Conservation (phyloP, 352 stramenopile species). For the Pythium grandisporangium region DNA sequence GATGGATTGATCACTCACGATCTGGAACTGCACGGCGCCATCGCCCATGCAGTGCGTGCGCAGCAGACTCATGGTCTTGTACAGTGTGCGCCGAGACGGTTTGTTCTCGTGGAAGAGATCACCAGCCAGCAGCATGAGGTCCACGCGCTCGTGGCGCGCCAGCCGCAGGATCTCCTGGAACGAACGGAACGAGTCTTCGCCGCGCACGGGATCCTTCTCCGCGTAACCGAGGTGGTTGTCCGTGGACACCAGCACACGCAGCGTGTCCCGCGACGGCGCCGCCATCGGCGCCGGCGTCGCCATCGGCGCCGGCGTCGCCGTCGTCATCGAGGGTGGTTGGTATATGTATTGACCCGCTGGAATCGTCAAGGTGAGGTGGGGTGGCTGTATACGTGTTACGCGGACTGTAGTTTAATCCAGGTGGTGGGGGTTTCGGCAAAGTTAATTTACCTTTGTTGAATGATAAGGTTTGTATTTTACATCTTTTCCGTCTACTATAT, state of each 20-base stretch:
- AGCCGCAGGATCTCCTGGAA: constrained; percentile 85
- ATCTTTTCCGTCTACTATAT: too few species aligned
- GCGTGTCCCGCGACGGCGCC: constrained; percentile 26
- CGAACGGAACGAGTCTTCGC: constrained; percentile 88
- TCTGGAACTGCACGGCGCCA: constrained; percentile 71
- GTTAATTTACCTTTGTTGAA: too few species aligned
- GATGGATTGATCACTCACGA: constrained; percentile 86
- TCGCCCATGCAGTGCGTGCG: constrained; percentile 93
- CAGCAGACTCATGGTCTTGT: constrained; percentile 96
- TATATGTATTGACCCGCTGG: too few species aligned
- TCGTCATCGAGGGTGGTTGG: neutral
- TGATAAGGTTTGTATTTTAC: too few species aligned
- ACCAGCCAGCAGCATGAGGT: constrained; percentile 93
- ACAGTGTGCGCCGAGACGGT: constrained; percentile 92
- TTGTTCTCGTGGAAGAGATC: constrained; percentile 99
- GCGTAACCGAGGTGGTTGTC: constrained; percentile 98
- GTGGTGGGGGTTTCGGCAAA: too few species aligned
- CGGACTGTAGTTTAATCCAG: too few species aligned
- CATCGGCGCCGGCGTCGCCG: too few species aligned
- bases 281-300: too few species aligned
- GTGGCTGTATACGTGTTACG: too few species aligned
- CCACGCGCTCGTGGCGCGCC: constrained; percentile 58
- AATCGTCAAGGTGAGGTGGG: too few species aligned
- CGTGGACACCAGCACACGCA: constrained; percentile 93
- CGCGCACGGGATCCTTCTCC: constrained; percentile 94